Evolutionary conservation across 768 basidiomycete genomes (phyloP).

Genomic region (Mycena kentingensis): DNA sequence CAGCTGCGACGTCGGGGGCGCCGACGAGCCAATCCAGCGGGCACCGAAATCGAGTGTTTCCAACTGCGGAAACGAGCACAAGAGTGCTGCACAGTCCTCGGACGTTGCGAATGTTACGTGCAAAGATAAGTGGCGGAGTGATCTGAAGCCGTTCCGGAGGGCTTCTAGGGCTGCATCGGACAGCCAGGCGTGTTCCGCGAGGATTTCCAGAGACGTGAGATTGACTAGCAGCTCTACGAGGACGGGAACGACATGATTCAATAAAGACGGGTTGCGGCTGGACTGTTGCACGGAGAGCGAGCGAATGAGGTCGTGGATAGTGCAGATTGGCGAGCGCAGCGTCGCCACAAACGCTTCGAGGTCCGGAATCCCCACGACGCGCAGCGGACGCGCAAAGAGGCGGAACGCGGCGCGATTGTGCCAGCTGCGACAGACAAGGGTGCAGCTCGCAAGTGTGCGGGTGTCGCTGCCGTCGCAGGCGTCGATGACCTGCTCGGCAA

Average conservation of each 20-base stretch:
- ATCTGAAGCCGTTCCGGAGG: slow-evolving; percentile 7
- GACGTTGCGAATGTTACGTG: slow-evolving; percentile 16
- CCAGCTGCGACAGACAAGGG: slow-evolving; percentile 18
- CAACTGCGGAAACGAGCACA: slow-evolving; percentile 19
- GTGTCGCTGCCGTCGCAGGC: background rate
- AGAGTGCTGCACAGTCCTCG: slow-evolving; percentile 10
- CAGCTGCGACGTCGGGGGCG: slow-evolving; percentile 3
- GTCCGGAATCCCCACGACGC: slow-evolving; percentile 11
- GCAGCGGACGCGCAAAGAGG: slow-evolving; percentile 11
- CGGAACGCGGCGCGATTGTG: slow-evolving; percentile 16
- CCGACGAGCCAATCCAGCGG: slow-evolving; percentile 15
- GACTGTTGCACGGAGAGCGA: slow-evolving; percentile 12
- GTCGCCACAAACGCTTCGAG: slow-evolving; percentile 17
- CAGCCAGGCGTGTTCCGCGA: slow-evolving; percentile 9
- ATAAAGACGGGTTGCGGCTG: slow-evolving; percentile 1
- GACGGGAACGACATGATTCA: slow-evolving; percentile 15
- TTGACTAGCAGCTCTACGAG: too few relatives aligned
- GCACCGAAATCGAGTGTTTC: slow-evolving; percentile 10
- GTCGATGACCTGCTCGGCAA: slow-evolving; percentile 20
- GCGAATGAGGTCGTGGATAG: slow-evolving; percentile 10
- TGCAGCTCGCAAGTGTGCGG: slow-evolving; percentile 16
- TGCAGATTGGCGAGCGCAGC: slow-evolving; percentile 12
- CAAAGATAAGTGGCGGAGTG: slow-evolving; percentile 12
- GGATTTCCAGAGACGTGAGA: slow-evolving; percentile 17
- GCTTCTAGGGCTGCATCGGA: slow-evolving; percentile 4